Evolutionary conservation across 129 eudicot genomes (phyloP).

Genomic region (Pulicaria dysenterica): DNA sequence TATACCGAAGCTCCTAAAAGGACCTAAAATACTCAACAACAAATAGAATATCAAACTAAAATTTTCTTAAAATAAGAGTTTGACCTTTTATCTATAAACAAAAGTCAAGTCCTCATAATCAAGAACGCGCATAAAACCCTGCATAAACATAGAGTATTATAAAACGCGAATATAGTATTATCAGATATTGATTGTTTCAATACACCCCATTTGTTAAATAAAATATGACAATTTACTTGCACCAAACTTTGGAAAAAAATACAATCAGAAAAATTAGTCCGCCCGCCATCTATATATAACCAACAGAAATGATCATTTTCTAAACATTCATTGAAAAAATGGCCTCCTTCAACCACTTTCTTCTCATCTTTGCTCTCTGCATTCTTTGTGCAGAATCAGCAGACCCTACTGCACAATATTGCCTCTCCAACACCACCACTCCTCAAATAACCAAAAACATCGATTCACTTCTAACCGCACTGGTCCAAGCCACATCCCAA

Average conservation of each 20-base stretch:
- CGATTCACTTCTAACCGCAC: constrained; percentile 30
- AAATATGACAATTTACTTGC: neutral
- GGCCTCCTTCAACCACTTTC: constrained; percentile 25
- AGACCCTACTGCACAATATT: constrained; percentile 42
- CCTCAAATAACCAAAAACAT: constrained; percentile 48
- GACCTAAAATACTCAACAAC: too few species aligned
- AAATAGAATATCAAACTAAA: too few species aligned
- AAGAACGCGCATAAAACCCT: too few species aligned
- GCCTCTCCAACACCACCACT: constrained; percentile 42
- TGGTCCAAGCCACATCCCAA: constrained; percentile 41
- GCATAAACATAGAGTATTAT: too few species aligned
- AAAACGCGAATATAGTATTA: too few species aligned
- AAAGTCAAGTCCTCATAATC: too few species aligned
- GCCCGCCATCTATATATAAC: constrained; percentile 9
- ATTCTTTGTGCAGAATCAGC: constrained; percentile 40
- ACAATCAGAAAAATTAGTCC: neutral
- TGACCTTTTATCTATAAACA: too few species aligned
- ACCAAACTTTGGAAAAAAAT: neutral
- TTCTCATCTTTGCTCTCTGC: constrained; percentile 37
- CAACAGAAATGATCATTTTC: neutral
- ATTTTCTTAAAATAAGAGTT: too few species aligned
- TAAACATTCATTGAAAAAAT: constrained; percentile 16
- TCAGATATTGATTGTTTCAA: too few species aligned
- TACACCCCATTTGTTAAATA: too few species aligned
- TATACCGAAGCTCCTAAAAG: too few species aligned